These are phyloP conservation scores for Mycena indigotica DNA, from an alignment of 768 basidiomycete genomes.

Conservation along the genomic window DNA sequence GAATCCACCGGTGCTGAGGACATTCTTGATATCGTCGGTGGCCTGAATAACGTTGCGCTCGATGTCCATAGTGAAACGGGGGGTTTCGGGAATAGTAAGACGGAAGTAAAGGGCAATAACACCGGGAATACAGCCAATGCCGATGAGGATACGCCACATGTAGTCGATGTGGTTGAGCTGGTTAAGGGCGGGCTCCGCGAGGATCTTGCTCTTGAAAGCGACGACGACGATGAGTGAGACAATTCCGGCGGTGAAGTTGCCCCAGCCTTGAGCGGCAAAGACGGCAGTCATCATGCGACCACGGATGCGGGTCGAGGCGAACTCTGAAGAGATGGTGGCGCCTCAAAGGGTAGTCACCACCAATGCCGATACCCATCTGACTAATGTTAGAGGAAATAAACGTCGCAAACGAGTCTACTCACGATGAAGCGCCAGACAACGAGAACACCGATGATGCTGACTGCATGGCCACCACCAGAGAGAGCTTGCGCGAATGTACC, in stretches of 20 bases:
- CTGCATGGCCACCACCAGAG: conserved; percentile 64
- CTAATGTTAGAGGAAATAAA: not conserved
- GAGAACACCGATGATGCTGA: conserved; percentile 73
- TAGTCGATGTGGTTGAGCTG: conserved; percentile 61
- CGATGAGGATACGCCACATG: conserved; percentile 87
- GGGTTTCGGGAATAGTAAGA: conserved; percentile 90
- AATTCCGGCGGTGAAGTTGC: conserved; percentile 74
- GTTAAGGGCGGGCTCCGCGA: conserved; percentile 41
- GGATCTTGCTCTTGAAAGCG: conserved; percentile 66
- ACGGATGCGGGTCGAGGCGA: conserved; percentile 73
- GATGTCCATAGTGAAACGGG: conserved; percentile 90
- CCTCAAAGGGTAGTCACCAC: conserved; percentile 87
- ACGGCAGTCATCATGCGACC: conserved; percentile 90
- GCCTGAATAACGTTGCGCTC: conserved; percentile 83
- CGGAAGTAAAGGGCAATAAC: conserved; percentile 87
- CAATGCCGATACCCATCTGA: conserved; percentile 80
- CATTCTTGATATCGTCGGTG: conserved; percentile 68
- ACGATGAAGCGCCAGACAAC: conserved; percentile 83
- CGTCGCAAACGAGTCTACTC: conserved; percentile 18
- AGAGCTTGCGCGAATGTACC: conserved; percentile 81
- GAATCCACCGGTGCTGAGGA: conserved; percentile 53
- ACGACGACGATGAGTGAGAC: conserved; percentile 63
- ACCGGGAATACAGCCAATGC: conserved; percentile 83
- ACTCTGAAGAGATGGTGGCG: conserved; percentile 88
- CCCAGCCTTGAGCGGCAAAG: conserved; percentile 87